Evolutionary conservation across 2,329 filamentous ascomycete species (phyloP), one percentile per base, ranked within the genome.

Genomic region (Phaeosphaeriaceae sp.): DNA sequence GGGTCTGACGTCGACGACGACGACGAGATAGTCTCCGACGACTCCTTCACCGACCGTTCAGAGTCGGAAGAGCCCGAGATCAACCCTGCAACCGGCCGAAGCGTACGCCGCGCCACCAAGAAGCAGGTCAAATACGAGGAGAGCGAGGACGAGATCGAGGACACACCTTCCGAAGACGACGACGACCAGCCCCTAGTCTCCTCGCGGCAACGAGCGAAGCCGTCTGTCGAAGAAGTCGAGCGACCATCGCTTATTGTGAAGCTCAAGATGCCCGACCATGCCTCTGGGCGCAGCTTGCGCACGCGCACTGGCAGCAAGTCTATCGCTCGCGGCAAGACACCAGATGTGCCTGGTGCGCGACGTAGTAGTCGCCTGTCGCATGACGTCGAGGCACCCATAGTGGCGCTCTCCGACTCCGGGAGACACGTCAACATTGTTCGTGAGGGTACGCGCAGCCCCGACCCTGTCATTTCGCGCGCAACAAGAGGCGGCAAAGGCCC

Each of bases 321-420:
- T 10, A 58, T 70, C 33, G 55, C 64, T 19, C 76, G 77, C 25
- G 77, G 76, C n/a, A 74, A 67, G 51, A 78, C 78, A 10, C 74
- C 75, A 60, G 66, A 79, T 58, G 62, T 68, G 17, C 69, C 65
- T 0, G 75, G 72, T 27, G 79, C 77, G 41, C 79, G 87, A 62
- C 82, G 86, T 60, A 87, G 83, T 62, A 87, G 85, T 69, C 86
- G 87, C 47, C 80, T 86, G 19, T 86, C 83, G 22, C 85, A 86
- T 60, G 85, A 86, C 62, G 78, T 83, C 3, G 82, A 84, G 24
- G 82, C 84, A 36, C 82, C 85, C 33, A 81, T 88, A 15, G 76
- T 87, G 47, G 85, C 83, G 17, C 76, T 89, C 46, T 85, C 86
- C 2, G 83, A 85, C 61, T 88, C 86, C 7, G 86, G 86, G 19